Percentiles rank a stretch among this genome's conserved stretches.
phyloP scores from a whole-genome alignment of 148 eudicot genomes.

The Fagopyrum esculentum region DNA sequence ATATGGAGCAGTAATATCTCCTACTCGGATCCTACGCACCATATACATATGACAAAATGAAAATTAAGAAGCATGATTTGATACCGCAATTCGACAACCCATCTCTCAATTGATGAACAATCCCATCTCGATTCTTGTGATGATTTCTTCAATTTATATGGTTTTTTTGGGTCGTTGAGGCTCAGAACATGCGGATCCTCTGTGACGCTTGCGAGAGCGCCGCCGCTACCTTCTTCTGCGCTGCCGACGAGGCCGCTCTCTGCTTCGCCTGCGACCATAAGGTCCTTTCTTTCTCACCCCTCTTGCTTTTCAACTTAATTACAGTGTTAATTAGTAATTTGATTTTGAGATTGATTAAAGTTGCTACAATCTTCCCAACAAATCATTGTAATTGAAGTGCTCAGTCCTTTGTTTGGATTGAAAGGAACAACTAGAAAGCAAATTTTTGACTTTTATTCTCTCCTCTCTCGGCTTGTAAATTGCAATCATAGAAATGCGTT shows the following conservation, averaged over 20 bases:
- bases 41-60: no score
- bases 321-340: neutral
- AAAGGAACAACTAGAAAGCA: neutral
- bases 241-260: slow-evolving; percentile 44
- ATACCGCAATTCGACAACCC: no score
- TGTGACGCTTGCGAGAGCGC: slow-evolving; percentile 42
- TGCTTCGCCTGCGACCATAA: slow-evolving; percentile 36
- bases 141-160: no score
- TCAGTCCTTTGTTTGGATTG: neutral
- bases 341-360: neutral
- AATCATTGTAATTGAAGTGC: neutral
- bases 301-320: neutral
- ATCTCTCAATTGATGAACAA: no score
- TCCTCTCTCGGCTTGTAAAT: neutral
- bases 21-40: no score
- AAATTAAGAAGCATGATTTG: no score
- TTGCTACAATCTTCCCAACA: neutral
- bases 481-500: neutral
- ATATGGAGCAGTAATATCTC: no score
- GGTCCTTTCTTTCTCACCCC: slow-evolving; percentile 17
- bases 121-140: no score
- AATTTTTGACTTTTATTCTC: neutral
- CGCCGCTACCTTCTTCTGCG: slow-evolving; percentile 37
- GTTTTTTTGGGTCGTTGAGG: no score
- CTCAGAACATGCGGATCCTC: slow-evolving; percentile 26